Base-by-base conservation (phyloP, 306 rosid genomes). In the Urtica urens region DNA sequence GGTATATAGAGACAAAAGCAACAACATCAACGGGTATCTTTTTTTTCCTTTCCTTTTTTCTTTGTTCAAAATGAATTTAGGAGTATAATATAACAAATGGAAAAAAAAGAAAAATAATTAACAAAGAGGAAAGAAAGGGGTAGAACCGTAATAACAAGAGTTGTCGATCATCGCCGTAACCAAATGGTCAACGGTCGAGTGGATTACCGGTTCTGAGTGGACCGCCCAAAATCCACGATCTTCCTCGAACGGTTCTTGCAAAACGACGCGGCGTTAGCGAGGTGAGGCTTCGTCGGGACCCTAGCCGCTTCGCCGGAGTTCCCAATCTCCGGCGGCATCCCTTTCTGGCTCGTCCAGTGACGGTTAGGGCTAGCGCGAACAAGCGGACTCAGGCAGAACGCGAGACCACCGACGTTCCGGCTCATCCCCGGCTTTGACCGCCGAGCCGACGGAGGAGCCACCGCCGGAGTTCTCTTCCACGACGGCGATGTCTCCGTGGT, bases 141-240 rank as follows among this genome's bases (percentile, higher is more conserved):
- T 12, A 63, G 57, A 54, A 63, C 57, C 71, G 74, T 73, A 73
- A 63, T 55, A 3, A 1, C 27, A 33, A 5, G 17, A 7, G n/a
- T 18, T 12, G 23, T 19, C 27, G 10, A 16, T 21, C 48, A 34
- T 13, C 29, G 46, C 16, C 60, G 20, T 29, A 39, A 44, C 49
- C 60, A 40, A 57, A 46, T 23, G n/a, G 53, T 23, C 61, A 62
- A 63, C 56, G 42, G 77, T 69, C 59, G 20, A 56, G 21, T 13
- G 5, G 14, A 74, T 85, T 87, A 90, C 62, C 96, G 95, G 78
- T 77, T 82, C 33, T 58, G 68, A 53, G 61, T 69, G 63, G 58
- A 71, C 73, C 87, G 73, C 15, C 99, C 95, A 54, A 90, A 85
- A 65, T 90, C 99, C 4, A 74, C 92, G 39, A 90, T 72, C 68